Evolutionary conservation across 148 eudicot genomes (phyloP).

Genomic region (Silene uniflora): DNA sequence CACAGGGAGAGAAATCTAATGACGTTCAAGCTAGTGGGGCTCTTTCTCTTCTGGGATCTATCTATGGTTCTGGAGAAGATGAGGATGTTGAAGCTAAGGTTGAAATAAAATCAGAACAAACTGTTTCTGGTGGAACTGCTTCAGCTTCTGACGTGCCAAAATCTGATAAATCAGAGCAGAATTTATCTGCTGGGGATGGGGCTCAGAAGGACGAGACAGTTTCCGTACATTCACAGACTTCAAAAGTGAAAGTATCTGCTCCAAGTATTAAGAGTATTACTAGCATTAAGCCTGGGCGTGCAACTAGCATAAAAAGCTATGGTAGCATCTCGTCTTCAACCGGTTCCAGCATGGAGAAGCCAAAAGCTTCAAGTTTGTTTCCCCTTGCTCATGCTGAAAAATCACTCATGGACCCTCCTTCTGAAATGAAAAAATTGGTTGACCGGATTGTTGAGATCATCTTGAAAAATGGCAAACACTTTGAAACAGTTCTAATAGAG

Average conservation of each 20-base stretch:
- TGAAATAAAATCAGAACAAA: conserved; percentile 28
- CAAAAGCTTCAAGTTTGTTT: conserved; percentile 31
- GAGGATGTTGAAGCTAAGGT: conserved; percentile 54
- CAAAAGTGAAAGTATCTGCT: conserved; percentile 44
- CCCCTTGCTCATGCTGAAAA: conserved; percentile 39
- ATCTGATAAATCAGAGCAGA: conserved; percentile 28
- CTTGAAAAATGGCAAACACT: conserved; percentile 75
- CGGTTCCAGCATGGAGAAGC: conserved; percentile 10
- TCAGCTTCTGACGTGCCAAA: conserved; percentile 27
- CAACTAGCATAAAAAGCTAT: conserved; percentile 33
- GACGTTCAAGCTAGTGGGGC: conserved; percentile 52
- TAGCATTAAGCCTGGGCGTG: conserved; percentile 40
- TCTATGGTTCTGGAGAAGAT: conserved; percentile 85
- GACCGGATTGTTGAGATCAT: conserved; percentile 81
- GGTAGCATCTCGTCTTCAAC: neutral
- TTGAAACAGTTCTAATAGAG: conserved; percentile 82
- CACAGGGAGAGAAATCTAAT: conserved; percentile 35
- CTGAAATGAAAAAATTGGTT: conserved; percentile 64
- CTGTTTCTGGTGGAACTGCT: conserved; percentile 27
- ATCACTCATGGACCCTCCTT: conserved; percentile 66
- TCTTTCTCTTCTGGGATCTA: conserved; percentile 82
- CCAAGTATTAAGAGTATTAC: conserved; percentile 35
- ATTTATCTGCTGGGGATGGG: conserved; percentile 10
- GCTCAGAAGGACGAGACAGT: conserved; percentile 34
- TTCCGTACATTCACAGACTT: conserved; percentile 30